Percentiles rank a stretch among this genome's conserved stretches.
phyloP scores from a whole-genome alignment of 495 filamentous ascomycete genomes.

The Bombardia bombarda region DNA sequence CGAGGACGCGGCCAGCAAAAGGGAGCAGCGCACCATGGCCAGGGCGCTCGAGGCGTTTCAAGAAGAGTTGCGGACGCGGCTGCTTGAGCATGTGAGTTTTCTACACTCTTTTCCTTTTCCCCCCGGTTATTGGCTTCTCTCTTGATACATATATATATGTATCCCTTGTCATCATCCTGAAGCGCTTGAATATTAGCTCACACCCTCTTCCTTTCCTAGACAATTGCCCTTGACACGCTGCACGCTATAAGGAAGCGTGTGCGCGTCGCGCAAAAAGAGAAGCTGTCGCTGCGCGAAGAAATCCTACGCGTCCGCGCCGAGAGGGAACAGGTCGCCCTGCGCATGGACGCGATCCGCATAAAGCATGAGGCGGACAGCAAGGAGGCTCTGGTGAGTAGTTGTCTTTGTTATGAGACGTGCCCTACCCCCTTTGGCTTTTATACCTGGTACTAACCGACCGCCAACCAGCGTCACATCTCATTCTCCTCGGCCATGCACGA shows the following conservation, averaged over 20 bases:
- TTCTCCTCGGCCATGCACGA: conserved; percentile 48
- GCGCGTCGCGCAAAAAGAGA: conserved; percentile 56
- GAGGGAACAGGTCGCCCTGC: conserved; percentile 57
- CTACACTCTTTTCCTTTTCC: no score
- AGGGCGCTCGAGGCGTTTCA: conserved; percentile 61
- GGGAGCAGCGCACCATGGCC: conserved; percentile 52
- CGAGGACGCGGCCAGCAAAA: conserved; percentile 31
- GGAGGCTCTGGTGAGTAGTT: conserved; percentile 35
- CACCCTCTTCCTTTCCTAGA: conserved; percentile 17
- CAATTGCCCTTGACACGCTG: conserved; percentile 56
- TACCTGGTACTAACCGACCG: conserved; percentile 1
- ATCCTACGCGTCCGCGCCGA: conserved; percentile 56
- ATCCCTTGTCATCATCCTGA: not conserved
- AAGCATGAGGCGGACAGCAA: conserved; percentile 46
- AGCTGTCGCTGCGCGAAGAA: conserved; percentile 54
- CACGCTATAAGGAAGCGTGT: conserved; percentile 55
- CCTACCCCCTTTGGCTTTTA: not conserved
- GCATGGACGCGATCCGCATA: conserved; percentile 60
- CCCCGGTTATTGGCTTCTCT: not conserved
- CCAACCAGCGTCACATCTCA: conserved; percentile 33
- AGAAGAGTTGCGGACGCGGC: conserved; percentile 54
- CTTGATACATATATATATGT: not conserved
- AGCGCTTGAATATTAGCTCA: not conserved
- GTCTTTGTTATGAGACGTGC: not conserved
- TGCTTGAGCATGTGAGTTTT: conserved; percentile 50